Conservation (phyloP, 345 rosid species). For the Linum lewisii region DNA sequence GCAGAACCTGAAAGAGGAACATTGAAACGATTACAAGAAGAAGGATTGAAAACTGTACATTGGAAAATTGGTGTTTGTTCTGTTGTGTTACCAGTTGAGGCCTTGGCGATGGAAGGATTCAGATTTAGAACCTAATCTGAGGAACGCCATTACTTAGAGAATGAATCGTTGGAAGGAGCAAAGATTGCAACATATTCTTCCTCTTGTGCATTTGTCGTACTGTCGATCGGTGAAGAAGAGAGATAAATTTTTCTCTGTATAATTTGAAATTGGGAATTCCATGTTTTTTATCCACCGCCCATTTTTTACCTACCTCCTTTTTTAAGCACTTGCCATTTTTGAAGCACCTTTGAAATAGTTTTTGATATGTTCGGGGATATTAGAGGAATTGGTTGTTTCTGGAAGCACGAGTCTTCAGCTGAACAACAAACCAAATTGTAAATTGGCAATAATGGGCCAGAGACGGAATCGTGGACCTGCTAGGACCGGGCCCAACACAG, state of each 20-base stretch:
- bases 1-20: background rate
- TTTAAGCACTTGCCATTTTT: no score
- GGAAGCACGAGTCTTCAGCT: constrained; percentile 25
- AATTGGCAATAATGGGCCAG: no score
- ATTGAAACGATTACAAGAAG: background rate
- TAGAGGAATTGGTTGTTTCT: constrained; percentile 8
- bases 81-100: background rate
- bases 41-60: background rate
- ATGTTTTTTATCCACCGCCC: no score
- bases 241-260: no score
- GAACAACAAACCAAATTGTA: no score
- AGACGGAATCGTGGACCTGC: no score
- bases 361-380: no score
- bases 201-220: no score
- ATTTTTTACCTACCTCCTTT: no score
- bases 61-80: background rate
- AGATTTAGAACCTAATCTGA: constrained; percentile 3
- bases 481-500: no score
- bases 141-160: background rate
- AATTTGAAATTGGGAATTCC: no score
- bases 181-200: background rate
- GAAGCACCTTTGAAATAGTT: no score
- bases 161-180: background rate
- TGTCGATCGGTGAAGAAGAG: constrained; percentile 15
- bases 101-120: constrained; percentile 1